Conservation (phyloP, 2,329 filamentous ascomycete species). For the Aspergillus calidoustus region DNA sequence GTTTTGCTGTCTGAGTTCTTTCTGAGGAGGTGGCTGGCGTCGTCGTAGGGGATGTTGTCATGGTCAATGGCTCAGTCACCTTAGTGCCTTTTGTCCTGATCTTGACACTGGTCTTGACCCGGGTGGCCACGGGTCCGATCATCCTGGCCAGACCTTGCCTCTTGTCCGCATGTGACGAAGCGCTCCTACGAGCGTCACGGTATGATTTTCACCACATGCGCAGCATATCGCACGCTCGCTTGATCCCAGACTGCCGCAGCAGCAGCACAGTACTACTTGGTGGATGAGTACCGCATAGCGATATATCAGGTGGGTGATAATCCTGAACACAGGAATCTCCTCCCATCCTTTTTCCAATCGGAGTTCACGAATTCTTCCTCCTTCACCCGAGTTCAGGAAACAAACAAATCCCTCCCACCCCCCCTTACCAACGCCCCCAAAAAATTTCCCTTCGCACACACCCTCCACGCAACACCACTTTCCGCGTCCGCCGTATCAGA, state of each 20-base stretch:
- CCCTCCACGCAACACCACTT: conserved; percentile 42
- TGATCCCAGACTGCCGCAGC: not conserved
- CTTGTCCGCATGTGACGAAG: not conserved
- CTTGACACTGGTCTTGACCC: not conserved
- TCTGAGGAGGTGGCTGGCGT: not conserved
- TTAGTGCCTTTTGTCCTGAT: not conserved
- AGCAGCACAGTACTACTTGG: not conserved
- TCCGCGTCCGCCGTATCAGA: conserved; percentile 18
- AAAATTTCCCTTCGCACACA: conserved; percentile 45
- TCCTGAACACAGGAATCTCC: no score
- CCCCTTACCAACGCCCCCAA: conserved; percentile 41
- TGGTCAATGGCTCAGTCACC: not conserved
- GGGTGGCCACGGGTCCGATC: no score
- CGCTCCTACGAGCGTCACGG: not conserved
- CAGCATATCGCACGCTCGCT: not conserved
- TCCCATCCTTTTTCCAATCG: no score
- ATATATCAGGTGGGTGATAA: no score
- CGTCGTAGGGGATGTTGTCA: not conserved
- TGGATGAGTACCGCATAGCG: not conserved
- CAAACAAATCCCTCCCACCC: conserved; percentile 41
- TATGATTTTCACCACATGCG: not conserved
- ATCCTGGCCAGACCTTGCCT: not conserved
- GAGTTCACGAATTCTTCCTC: not conserved
- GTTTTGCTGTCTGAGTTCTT: not conserved
- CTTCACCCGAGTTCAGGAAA: conserved; percentile 22